Evolutionary conservation across 805 yeast genomes (phyloP), one percentile per base, ranked within the genome.

Genomic region (Yamadazyma nakazawae): DNA sequence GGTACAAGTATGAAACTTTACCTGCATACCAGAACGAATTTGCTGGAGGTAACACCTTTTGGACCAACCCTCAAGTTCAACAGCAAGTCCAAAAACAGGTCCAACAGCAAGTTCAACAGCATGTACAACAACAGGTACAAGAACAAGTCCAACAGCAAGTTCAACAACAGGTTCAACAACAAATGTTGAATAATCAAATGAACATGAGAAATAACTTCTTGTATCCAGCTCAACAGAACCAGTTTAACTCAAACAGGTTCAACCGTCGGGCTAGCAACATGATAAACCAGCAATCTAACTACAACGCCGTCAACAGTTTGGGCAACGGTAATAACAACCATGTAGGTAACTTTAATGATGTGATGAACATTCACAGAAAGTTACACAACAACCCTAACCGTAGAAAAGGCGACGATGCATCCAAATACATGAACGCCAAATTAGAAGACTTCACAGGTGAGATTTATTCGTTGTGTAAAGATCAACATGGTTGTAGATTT

Each of bases 401-500:
- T 31, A 56, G 75, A 46, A 72, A 66, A 48, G 81, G 81, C 28
- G 92, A 85, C 53, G 92, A 85, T 59, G 86, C 87, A 2, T 37
- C 88, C 5, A 81, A 79, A 59, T 86, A 81, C 55, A 74, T 80
- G 36, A 82, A 84, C 64, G 86, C 90, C 16, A 73, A 78, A 40
- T 67, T 86, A 51, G 80, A 76, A 40, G 90, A 86, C 55, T 86
- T 84, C 59, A 68, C 77, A 14, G 89, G 89, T 39, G 83, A 82
- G 48, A 84, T 92, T 44, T 86, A 80, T 60, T 76, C 87, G 1
- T 72, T 94, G 52, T 91, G 98, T 68, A 88, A 84, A 60, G 99
- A 92, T 63, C 98, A 92, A 68, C 97, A 92, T 62, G 98, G 99
- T 8, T 92, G 98, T 62, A 76, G 99, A 49, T 90, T 87, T 63